Base-by-base conservation (phyloP, 768 basidiomycete genomes). In the Myochromella boudieri region DNA sequence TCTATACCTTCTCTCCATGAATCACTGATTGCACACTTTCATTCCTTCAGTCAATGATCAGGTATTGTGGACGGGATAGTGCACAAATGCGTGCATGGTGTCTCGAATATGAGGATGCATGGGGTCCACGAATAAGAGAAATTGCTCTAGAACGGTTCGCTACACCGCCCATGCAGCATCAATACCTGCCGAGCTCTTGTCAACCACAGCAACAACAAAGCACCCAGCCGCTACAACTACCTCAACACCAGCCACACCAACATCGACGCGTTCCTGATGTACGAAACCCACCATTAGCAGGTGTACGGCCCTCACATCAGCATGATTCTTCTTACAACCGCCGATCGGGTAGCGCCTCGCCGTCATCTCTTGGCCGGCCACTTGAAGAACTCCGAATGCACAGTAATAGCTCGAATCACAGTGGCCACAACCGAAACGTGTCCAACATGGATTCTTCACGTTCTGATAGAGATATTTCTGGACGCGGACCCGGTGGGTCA, bases 41-140 rank as follows among this genome's bases (percentile, higher is more conserved):
- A 32, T 45, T 44, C n/a, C 21, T 3, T 34, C 25, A 87, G 86
- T 72, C 83, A 12, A 74, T 85, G 48, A 76, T 83, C 65, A 84
- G 81, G 60, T 85, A 86, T 57, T 76, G 74, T 46, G 73, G 77
- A 48, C 68, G 75, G 21, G 79, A 84, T 48, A 80, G 80, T 49
- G 66, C 71, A 20, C 71, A 71, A 45, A 58, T 87, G 50, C 70
- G 75, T n/a, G 67, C 64, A 28, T 85, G 81, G 85, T 77, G 73
- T 41, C 66, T 68, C 28, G 79, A 84, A 33, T 85, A 85, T 44
- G 81, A 84, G 58, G 82, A 82, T 48, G 61, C 77, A 15, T 85
- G 80, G 77, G 87, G 87, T 17, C 77, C 82, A 44, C 73, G 74
- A 46, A 73, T 82, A 21, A 67, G 69, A 21, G 81, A 83, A 46